phyloP scores from a whole-genome alignment of 2,329 filamentous ascomycete genomes.

The Fusarium sacchari region DNA sequence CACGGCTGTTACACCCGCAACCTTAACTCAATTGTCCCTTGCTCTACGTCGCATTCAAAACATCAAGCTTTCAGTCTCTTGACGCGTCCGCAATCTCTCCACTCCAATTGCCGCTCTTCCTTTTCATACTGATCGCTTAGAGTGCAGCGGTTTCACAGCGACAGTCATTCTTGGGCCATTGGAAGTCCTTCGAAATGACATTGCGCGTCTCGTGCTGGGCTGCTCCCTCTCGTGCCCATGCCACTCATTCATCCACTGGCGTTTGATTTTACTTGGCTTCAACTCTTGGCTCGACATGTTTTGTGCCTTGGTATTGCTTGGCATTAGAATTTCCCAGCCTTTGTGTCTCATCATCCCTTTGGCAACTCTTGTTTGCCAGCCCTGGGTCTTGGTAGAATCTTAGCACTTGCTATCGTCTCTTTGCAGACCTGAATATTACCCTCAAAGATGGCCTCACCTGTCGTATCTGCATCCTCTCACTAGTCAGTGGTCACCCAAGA shows the following conservation, averaged over 20 bases:
- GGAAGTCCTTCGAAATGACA: background rate
- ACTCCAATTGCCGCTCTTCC: slow-evolving; percentile 4
- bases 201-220: background rate
- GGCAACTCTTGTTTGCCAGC: slow-evolving; percentile 8
- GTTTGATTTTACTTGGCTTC: slow-evolving; percentile 30
- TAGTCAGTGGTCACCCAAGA: background rate
- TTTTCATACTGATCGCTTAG: background rate
- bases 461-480: slow-evolving; percentile 9
- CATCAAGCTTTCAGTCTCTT: slow-evolving; percentile 6
- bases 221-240: background rate
- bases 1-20: background rate
- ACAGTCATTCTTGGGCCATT: background rate
- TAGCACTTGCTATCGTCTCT: slow-evolving; percentile 20
- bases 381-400: slow-evolving; percentile 20
- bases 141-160: background rate
- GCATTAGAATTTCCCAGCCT: slow-evolving; percentile 15
- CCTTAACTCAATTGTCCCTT: slow-evolving; percentile 13
- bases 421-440: background rate
- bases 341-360: slow-evolving; percentile 33
- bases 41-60: background rate
- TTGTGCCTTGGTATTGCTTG: slow-evolving; percentile 34
- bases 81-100: background rate
- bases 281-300: slow-evolving; percentile 34
- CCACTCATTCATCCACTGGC: slow-evolving; percentile 14
- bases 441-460: slow-evolving; percentile 16